Evolutionary conservation across 129 eudicot species (phyloP).

Genomic region (Solidago caesia): DNA sequence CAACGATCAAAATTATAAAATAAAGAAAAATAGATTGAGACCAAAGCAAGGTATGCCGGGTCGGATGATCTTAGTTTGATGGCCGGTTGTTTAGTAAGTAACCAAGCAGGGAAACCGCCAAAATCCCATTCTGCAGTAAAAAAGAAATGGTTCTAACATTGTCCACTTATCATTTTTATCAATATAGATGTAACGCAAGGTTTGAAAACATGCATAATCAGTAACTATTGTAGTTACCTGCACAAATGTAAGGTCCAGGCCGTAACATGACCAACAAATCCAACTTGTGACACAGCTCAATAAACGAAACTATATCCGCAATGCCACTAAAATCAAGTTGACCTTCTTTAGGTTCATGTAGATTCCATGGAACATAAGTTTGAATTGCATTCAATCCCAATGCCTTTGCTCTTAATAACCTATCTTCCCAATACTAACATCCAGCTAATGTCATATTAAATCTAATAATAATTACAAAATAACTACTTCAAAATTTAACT

Average conservation of each 20-base stretch:
- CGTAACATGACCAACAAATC: constrained; percentile 88
- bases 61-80: constrained; percentile 81
- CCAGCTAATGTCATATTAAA: constrained; percentile 1
- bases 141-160: neutral
- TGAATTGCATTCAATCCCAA: constrained; percentile 94
- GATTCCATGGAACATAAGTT: constrained; percentile 98
- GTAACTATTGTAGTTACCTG: constrained; percentile 49
- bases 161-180: neutral
- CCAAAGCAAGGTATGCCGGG: constrained; percentile 68
- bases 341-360: constrained; percentile 88
- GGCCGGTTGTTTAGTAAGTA: constrained; percentile 79
- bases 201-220: neutral
- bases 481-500: neutral
- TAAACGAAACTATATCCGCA: constrained; percentile 79
- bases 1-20: neutral
- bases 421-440: constrained; percentile 88
- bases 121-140: constrained; percentile 92
- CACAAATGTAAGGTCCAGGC: constrained; percentile 96
- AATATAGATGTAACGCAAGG: neutral
- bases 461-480: neutral
- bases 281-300: constrained; percentile 74
- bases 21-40: constrained; percentile 21
- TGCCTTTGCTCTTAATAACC: constrained; percentile 89
- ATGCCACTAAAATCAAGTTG: constrained; percentile 70
- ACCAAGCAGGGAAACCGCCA: constrained; percentile 96